Conservation (phyloP, 2,329 filamentous ascomycete genomes). For the Leptographium galeiforme region DNA sequence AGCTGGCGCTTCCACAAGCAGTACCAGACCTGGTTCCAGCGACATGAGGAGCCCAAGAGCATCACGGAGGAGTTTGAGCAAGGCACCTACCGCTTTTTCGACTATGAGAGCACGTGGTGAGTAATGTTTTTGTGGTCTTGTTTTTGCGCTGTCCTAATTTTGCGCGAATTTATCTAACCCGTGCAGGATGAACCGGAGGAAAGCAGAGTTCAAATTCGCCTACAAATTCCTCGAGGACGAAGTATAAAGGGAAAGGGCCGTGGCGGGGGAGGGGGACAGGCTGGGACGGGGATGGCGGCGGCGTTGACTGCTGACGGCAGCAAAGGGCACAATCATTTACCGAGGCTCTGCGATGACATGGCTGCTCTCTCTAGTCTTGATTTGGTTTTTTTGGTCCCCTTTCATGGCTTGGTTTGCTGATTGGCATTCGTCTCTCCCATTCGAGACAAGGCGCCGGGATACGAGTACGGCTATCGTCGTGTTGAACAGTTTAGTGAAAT, state of each 20-base stretch:
- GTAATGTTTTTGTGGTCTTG: too few species aligned
- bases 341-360: background rate
- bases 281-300: background rate
- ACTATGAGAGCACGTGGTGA: conserved; percentile 98
- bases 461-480: background rate
- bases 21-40: conserved; percentile 98
- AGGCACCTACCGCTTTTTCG: conserved; percentile 97
- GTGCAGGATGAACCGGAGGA: conserved; percentile 89
- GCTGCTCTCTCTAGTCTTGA: background rate
- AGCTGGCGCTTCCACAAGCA: conserved; percentile 99
- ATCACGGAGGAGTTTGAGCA: conserved; percentile 99
- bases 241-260: conserved; percentile 34
- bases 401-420: background rate
- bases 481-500: background rate
- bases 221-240: conserved; percentile 98
- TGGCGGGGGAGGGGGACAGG: background rate
- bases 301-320: background rate
- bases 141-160: background rate
- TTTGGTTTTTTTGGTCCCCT: background rate
- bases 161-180: background rate
- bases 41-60: conserved; percentile 94
- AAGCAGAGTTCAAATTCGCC: conserved; percentile 95
- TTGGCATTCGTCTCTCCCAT: background rate
- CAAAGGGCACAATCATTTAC: background rate
- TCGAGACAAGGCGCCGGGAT: background rate